Conservation (phyloP, 179 eudicot genomes). For the Heliamphora pulchella region DNA sequence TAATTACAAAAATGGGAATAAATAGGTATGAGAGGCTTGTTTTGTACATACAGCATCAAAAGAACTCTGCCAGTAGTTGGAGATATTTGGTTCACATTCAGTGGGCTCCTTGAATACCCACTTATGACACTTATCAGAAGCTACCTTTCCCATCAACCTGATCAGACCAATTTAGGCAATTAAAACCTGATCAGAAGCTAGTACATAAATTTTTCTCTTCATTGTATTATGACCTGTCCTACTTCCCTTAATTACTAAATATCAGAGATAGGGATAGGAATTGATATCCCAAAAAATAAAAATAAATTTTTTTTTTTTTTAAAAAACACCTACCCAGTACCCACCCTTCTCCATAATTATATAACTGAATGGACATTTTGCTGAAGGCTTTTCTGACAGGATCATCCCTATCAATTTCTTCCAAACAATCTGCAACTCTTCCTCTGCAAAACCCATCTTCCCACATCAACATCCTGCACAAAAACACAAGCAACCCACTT, state of each 20-base stretch:
- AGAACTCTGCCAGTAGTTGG: constrained; percentile 98
- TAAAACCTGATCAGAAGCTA: constrained; percentile 3
- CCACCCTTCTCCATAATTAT: constrained; percentile 99
- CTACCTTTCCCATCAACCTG: constrained; percentile 99
- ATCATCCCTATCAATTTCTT: constrained; percentile 80
- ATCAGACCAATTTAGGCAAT: constrained; percentile 22
- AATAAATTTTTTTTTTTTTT: constrained; percentile 9
- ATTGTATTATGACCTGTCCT: background rate
- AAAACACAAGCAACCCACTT: constrained; percentile 1
- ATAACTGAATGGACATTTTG: constrained; percentile 96
- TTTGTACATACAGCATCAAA: constrained; percentile 87
- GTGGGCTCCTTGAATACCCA: constrained; percentile 99
- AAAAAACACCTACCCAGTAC: constrained; percentile 84
- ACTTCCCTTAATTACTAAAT: background rate
- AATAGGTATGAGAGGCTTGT: background rate
- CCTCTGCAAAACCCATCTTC: constrained; percentile 98
- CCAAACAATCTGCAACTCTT: constrained; percentile 71
- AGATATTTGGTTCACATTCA: constrained; percentile 83
- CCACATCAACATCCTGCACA: constrained; percentile 99
- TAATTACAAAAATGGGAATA: background rate
- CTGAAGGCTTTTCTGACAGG: constrained; percentile 92
- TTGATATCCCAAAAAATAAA: background rate
- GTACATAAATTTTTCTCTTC: background rate
- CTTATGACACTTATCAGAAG: constrained; percentile 99
- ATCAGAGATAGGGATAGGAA: background rate